Evolutionary conservation across 495 filamentous ascomycete genomes (phyloP).

Genomic region (Penicillium dipodomyicola): DNA sequence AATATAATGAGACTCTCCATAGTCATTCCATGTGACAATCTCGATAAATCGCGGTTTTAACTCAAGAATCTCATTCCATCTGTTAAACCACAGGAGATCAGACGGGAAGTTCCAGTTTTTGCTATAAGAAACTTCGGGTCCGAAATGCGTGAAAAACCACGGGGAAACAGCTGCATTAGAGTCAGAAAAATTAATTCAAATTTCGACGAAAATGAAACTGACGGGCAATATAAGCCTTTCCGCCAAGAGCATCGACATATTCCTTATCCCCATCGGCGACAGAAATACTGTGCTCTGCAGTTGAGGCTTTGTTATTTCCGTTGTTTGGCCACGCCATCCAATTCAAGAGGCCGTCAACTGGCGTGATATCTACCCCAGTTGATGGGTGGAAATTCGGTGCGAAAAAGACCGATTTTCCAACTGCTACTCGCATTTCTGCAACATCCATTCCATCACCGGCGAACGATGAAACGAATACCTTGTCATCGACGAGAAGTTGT

Average conservation of each 20-base stretch:
- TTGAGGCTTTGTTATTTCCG: conserved; percentile 54
- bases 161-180: conserved; percentile 29
- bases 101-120: conserved; percentile 57
- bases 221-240: conserved; percentile 56
- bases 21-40: conserved; percentile 66
- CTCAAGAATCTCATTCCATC: conserved; percentile 54
- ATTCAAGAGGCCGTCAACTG: conserved; percentile 53
- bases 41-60: conserved; percentile 51
- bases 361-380: conserved; percentile 28
- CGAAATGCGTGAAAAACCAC: conserved; percentile 45
- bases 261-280: conserved; percentile 48
- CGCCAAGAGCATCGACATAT: conserved; percentile 47
- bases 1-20: conserved; percentile 57
- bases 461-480: too few relatives aligned
- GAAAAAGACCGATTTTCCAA: too few relatives aligned
- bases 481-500: too few relatives aligned
- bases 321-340: conserved; percentile 61
- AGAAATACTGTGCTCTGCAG: conserved; percentile 41
- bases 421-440: too few relatives aligned
- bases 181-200: not conserved
- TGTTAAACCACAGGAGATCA: conserved; percentile 41
- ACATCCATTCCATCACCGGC: too few relatives aligned
- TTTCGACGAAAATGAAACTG: conserved; percentile 8
- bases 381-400: too few relatives aligned
- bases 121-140: conserved; percentile 33